Conservation (phyloP, 208 protist genomes). For the Trypanosoma cruzi region DNA sequence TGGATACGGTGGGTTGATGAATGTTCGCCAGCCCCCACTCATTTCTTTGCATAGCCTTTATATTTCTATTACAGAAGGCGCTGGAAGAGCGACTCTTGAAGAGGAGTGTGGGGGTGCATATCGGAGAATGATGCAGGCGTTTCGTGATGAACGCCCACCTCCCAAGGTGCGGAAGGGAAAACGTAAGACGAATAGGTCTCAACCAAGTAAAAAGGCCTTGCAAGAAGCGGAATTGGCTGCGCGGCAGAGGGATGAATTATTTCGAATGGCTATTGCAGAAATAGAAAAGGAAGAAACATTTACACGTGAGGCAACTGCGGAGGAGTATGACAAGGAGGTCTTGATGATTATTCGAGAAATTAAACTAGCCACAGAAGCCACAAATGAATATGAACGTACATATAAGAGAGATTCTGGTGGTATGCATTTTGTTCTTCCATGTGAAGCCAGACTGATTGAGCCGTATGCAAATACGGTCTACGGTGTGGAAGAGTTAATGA, state of each 20-base stretch:
- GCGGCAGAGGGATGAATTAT: conserved; percentile 53
- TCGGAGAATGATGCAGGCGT: conserved; percentile 36
- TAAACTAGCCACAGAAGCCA: conserved; percentile 51
- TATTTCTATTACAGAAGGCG: conserved; percentile 64
- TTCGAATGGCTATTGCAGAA: conserved; percentile 42
- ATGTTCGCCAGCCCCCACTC: conserved; percentile 67
- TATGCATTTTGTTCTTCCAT: conserved; percentile 63
- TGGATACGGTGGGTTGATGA: conserved; percentile 80
- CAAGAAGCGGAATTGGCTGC: conserved; percentile 60
- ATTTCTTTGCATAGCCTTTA: conserved; percentile 61
- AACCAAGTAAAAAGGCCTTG: conserved; percentile 46
- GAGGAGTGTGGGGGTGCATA: conserved; percentile 38
- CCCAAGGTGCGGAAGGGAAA: conserved; percentile 54
- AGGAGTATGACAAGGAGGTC: conserved; percentile 67
- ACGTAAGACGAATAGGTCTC: conserved; percentile 15
- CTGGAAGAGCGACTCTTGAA: conserved; percentile 46
- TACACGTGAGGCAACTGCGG: conserved; percentile 34
- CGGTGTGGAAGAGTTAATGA: conserved; percentile 69
- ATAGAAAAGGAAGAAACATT: conserved; percentile 63
- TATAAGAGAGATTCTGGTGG: conserved; percentile 49
- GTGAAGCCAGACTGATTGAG: conserved; percentile 58
- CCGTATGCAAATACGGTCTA: conserved; percentile 68
- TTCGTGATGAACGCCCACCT: conserved; percentile 33
- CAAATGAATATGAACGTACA: conserved; percentile 62
- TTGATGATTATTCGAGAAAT: conserved; percentile 62